phyloP scores from a whole-genome alignment of 2,329 filamentous ascomycete genomes.

The Trichoderma sp. region DNA sequence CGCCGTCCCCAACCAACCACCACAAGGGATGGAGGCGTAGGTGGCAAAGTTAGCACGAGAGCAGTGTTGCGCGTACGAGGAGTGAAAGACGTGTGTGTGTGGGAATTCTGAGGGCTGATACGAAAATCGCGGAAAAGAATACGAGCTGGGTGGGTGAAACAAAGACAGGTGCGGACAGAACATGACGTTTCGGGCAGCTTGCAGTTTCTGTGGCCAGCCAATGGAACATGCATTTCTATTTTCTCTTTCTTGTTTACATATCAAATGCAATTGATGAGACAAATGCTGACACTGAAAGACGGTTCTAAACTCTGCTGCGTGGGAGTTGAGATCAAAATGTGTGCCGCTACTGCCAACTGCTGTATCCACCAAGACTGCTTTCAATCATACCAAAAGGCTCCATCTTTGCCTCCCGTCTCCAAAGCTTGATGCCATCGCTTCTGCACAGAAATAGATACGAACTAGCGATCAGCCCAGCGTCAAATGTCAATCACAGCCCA shows the following conservation, averaged over 20 bases:
- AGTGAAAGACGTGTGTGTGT: neutral
- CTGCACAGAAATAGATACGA: neutral
- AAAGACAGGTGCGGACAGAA: neutral
- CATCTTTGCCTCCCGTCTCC: no score
- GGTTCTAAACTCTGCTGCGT: neutral
- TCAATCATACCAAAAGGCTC: neutral
- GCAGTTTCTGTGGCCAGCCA: neutral
- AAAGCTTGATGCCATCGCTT: neutral
- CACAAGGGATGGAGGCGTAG: neutral
- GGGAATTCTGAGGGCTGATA: neutral
- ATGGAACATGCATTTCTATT: no score
- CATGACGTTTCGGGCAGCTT: neutral
- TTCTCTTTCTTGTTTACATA: neutral
- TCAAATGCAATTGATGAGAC: neutral
- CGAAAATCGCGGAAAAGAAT: conserved; percentile 23
- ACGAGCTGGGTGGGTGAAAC: conserved; percentile 2
- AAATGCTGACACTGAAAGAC: neutral
- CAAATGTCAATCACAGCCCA: neutral
- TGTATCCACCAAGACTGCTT: neutral
- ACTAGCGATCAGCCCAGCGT: neutral
- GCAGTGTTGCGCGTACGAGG: neutral
- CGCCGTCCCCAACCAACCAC: neutral
- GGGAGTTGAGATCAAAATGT: neutral
- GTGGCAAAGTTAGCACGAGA: conserved; percentile 1
- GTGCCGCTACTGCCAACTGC: no score